These are phyloP conservation scores for Nitzschia inconspicua DNA, from an alignment of 108 stramenopile genomes.

Conservation along the genomic window DNA sequence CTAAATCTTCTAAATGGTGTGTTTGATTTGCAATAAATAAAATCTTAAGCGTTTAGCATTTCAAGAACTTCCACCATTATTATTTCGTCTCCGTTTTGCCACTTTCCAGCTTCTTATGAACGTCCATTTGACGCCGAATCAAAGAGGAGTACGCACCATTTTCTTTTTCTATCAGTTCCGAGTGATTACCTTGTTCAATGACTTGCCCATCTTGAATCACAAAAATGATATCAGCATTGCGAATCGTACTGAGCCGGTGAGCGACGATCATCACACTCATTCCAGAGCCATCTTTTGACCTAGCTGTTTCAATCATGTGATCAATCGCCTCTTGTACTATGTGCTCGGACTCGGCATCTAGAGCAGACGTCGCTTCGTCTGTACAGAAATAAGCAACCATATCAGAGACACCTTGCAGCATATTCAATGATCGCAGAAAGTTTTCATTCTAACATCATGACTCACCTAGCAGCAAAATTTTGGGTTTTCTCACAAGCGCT, in stretches of 20 bases:
- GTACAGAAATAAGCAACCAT: too few relatives aligned
- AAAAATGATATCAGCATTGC: conserved; percentile 87
- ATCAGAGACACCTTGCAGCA: too few relatives aligned
- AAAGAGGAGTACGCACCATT: conserved; percentile 67
- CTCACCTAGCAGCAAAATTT: conserved; percentile 32
- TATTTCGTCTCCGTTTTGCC: not conserved
- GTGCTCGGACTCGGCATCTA: conserved; percentile 62
- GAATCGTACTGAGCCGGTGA: conserved; percentile 88
- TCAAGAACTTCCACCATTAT: too few relatives aligned
- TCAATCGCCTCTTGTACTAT: conserved; percentile 84
- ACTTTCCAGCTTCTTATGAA: conserved; percentile 35
- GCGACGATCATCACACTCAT: conserved; percentile 92
- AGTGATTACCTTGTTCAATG: conserved; percentile 86
- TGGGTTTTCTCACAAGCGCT: conserved; percentile 68
- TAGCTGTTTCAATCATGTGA: conserved; percentile 45
- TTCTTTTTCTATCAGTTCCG: conserved; percentile 62
- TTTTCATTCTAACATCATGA: too few relatives aligned
- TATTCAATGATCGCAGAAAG: too few relatives aligned
- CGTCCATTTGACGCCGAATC: conserved; percentile 53
- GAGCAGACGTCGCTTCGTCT: conserved; percentile 47
- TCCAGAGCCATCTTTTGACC: conserved; percentile 19
- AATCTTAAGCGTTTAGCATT: too few relatives aligned
- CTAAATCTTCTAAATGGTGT: too few relatives aligned
- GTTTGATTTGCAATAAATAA: too few relatives aligned
- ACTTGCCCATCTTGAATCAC: conserved; percentile 80